Percentiles rank a stretch among this genome's conserved stretches.
Evolutionary conservation across 192 early-diverging fungal species (phyloP).

Genomic region (Gorgonomyces haynaldii): DNA sequence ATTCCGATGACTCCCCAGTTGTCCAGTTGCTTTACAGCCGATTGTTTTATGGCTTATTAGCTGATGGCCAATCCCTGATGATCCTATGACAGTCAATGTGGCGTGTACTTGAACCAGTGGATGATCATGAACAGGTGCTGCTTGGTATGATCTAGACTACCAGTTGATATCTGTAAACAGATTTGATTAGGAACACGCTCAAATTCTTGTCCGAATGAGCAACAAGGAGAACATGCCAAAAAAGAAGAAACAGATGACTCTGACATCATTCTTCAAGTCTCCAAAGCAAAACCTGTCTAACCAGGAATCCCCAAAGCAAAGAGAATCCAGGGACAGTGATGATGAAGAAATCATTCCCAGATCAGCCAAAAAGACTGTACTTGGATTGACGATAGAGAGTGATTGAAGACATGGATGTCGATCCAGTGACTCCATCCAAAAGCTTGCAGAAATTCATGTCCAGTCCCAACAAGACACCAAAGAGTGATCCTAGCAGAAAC

Average conservation of each 20-base stretch:
- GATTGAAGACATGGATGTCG: not conserved
- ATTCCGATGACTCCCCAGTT: no score
- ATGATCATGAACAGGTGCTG: no score
- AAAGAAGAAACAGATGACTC: slow-evolving; percentile 13
- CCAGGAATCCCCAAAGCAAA: slow-evolving; percentile 1
- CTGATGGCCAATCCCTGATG: no score
- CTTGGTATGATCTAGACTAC: no score
- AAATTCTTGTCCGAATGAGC: no score
- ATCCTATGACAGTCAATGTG: no score
- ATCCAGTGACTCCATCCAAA: not conserved
- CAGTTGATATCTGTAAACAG: no score
- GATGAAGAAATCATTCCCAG: not conserved
- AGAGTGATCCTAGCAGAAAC: not conserved
- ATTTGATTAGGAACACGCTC: no score
- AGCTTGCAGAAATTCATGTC: not conserved
- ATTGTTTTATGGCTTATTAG: no score
- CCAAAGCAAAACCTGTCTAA: not conserved
- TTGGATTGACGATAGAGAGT: not conserved
- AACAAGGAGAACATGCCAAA: not conserved
- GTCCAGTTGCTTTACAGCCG: no score
- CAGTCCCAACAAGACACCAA: not conserved
- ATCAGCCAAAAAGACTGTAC: not conserved
- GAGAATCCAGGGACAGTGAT: not conserved
- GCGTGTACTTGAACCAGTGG: no score
- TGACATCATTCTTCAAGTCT: slow-evolving; percentile 13